A percentile compares a stretch with the other conserved stretches of the same genome.
These are phyloP conservation scores for Chalciporus chontae DNA, from an alignment of 768 basidiomycete species.

Conservation along the genomic window DNA sequence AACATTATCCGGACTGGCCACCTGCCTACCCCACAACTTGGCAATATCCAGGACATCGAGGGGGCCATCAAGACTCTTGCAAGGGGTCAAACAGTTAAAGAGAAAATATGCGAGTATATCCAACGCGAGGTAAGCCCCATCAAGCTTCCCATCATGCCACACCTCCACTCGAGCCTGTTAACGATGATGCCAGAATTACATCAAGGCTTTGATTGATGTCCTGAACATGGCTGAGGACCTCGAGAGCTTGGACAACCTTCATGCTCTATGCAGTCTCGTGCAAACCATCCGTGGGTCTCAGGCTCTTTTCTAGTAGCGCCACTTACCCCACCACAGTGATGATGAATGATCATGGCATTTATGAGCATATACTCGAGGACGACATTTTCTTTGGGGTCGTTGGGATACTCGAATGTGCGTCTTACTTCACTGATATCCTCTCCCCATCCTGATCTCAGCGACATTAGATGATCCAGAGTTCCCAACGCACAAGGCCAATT, in stretches of 20 bases:
- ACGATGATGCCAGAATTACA: conserved; percentile 61
- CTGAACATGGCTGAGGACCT: conserved; percentile 89
- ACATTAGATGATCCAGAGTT: conserved; percentile 91
- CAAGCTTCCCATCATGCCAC: background rate
- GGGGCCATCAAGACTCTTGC: conserved; percentile 70
- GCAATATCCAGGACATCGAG: conserved; percentile 78
- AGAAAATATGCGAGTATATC: conserved; percentile 87
- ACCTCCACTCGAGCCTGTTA: background rate
- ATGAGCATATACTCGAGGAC: conserved; percentile 93
- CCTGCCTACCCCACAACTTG: conserved; percentile 72
- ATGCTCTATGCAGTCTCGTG: conserved; percentile 88
- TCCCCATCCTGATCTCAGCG: conserved; percentile 12
- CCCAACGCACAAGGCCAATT: conserved; percentile 93
- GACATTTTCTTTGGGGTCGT: conserved; percentile 90
- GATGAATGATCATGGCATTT: conserved; percentile 91
- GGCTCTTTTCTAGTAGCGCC: background rate
- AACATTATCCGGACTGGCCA: conserved; percentile 69
- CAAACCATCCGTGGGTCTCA: conserved; percentile 80
- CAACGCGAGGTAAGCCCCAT: conserved; percentile 65
- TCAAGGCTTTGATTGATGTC: conserved; percentile 81
- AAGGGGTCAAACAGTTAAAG: conserved; percentile 69
- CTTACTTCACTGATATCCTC: conserved; percentile 2
- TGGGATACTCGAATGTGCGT: conserved; percentile 95
- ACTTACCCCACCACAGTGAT: conserved; percentile 53
- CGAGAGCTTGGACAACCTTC: conserved; percentile 86